These are phyloP conservation scores for Prunus salicina DNA, from an alignment of 306 rosid species.

Conservation along the genomic window DNA sequence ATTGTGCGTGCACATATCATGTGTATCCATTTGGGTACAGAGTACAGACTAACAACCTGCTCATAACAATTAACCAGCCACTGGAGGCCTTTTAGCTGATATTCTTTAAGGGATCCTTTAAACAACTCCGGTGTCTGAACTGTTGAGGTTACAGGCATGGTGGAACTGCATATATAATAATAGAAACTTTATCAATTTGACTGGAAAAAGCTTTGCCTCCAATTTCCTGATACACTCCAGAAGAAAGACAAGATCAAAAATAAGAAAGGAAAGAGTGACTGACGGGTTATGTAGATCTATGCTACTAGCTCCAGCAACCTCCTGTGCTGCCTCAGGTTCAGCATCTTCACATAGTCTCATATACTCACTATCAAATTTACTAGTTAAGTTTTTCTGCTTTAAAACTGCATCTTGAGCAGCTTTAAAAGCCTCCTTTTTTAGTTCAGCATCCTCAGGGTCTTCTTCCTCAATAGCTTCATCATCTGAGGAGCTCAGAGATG, in stretches of 20 bases:
- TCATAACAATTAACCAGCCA: conserved; percentile 99
- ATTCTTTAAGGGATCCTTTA: conserved; percentile 80
- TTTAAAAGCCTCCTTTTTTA: conserved; percentile 88
- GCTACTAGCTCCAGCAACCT: conserved; percentile 89
- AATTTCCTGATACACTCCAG: conserved; percentile 12
- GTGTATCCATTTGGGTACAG: conserved; percentile 10
- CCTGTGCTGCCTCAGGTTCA: conserved; percentile 69
- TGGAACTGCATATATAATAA: conserved; percentile 64
- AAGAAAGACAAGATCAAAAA: not conserved
- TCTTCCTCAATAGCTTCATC: conserved; percentile 54
- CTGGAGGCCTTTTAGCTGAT: conserved; percentile 96
- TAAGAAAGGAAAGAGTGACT: conserved; percentile 26
- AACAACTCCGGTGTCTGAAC: conserved; percentile 89
- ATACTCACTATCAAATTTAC: conserved; percentile 86
- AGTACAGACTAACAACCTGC: conserved; percentile 62
- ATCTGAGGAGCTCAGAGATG: conserved; percentile 37
- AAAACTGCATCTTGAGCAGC: conserved; percentile 99
- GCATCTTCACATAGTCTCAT: conserved; percentile 69
- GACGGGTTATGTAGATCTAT: conserved; percentile 95
- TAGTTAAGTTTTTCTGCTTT: conserved; percentile 79
- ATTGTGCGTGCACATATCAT: not conserved
- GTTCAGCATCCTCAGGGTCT: conserved; percentile 87
- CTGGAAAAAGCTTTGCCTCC: conserved; percentile 13
- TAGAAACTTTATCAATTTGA: conserved; percentile 27
- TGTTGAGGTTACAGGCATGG: conserved; percentile 97